Conservation (phyloP, 345 rosid genomes). For the Melaleuca quinquenervia region DNA sequence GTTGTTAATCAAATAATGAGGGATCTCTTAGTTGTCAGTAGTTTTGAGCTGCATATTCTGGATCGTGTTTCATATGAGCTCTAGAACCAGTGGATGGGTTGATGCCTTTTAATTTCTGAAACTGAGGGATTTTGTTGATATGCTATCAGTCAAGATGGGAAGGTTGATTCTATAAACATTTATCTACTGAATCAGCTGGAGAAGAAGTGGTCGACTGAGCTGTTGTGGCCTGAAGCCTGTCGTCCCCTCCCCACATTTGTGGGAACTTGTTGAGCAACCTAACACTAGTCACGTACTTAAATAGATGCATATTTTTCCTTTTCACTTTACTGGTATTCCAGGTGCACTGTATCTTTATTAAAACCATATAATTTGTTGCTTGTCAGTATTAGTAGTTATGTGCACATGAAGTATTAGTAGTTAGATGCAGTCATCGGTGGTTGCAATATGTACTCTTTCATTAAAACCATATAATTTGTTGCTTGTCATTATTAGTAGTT, state of each 20-base stretch:
- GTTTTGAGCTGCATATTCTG: not conserved
- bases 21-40: not conserved
- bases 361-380: no score
- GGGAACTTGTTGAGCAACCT: not conserved
- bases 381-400: no score
- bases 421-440: not conserved
- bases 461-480: not conserved
- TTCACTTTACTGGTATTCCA: not conserved
- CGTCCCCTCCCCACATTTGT: not conserved
- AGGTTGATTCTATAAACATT: not conserved
- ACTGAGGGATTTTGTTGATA: not conserved
- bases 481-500: not conserved
- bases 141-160: not conserved
- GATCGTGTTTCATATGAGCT: not conserved
- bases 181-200: not conserved
- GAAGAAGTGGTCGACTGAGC: not conserved
- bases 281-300: not conserved
- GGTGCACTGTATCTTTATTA: not conserved
- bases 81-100: not conserved
- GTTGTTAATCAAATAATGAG: not conserved
- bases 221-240: not conserved
- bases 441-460: not conserved
- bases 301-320: not conserved
- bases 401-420: no score
- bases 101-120: not conserved